These are phyloP conservation scores for Blastosporella zonata DNA, from an alignment of 1,284 basidiomycete species.

Conservation along the genomic window DNA sequence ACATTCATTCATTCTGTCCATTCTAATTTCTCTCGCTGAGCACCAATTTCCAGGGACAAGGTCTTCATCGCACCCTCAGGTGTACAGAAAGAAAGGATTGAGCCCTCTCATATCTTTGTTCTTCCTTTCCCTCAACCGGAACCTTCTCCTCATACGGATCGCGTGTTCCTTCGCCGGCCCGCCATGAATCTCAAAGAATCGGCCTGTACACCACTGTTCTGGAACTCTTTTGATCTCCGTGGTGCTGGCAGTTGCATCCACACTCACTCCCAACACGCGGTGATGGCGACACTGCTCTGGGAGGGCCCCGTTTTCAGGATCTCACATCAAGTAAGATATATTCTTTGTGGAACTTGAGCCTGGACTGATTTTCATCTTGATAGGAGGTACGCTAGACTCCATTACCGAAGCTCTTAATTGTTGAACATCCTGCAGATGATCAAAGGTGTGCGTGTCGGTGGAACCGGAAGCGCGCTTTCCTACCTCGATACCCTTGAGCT, in stretches of 20 bases:
- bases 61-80: slow-evolving; percentile 87
- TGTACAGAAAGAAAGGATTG: slow-evolving; percentile 85
- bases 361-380: background rate
- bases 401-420: background rate
- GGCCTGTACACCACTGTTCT: slow-evolving; percentile 86
- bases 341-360: background rate
- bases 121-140: slow-evolving; percentile 70
- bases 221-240: slow-evolving; percentile 82
- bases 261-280: slow-evolving; percentile 84
- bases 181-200: slow-evolving; percentile 69
- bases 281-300: slow-evolving; percentile 81
- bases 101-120: slow-evolving; percentile 79
- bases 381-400: slow-evolving; percentile 13
- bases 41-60: slow-evolving; percentile 48
- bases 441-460: slow-evolving; percentile 79
- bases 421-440: slow-evolving; percentile 63
- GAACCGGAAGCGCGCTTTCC: slow-evolving; percentile 67
- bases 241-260: slow-evolving; percentile 83
- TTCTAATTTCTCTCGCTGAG: background rate
- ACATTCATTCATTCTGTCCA: slow-evolving; percentile 22
- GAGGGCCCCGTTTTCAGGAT: slow-evolving; percentile 67
- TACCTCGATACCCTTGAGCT: slow-evolving; percentile 84
- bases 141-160: slow-evolving; percentile 60
- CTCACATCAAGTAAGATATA: slow-evolving; percentile 63
- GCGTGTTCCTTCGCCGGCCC: slow-evolving; percentile 74